Conservation (phyloP, 2,329 filamentous ascomycete species). For the Bipolaris bicolor region DNA sequence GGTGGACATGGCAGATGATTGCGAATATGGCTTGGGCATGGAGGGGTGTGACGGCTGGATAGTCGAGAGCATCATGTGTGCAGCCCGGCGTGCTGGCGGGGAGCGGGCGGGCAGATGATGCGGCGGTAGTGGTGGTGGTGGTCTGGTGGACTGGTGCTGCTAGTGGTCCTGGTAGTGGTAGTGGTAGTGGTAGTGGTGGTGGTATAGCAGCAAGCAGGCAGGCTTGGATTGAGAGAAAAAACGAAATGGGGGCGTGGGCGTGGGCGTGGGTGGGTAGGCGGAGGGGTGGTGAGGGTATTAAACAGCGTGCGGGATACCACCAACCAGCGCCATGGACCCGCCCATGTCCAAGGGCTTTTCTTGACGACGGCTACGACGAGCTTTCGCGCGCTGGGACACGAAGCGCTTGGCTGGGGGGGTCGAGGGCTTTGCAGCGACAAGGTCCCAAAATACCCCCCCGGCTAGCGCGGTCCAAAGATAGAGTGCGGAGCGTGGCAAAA, state of each 20-base stretch:
- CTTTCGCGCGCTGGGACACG: constrained; percentile 1
- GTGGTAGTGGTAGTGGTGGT: background rate
- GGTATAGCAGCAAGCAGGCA: background rate
- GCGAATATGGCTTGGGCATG: constrained; percentile 33
- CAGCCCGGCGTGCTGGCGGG: constrained; percentile 1
- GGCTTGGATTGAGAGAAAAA: background rate
- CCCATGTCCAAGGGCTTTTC: too few relatives aligned
- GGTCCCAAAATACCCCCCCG: constrained; percentile 15
- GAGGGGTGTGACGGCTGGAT: constrained; percentile 37
- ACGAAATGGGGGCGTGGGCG: background rate
- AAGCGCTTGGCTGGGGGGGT: constrained; percentile 16
- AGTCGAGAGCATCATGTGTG: constrained; percentile 47
- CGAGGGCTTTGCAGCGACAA: background rate
- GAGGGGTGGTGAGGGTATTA: constrained; percentile 14
- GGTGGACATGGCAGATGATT: constrained; percentile 42
- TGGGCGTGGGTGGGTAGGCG: background rate
- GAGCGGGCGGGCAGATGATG: constrained; percentile 15
- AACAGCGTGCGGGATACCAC: constrained; percentile 1
- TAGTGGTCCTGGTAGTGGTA: background rate
- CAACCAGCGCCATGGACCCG: constrained; percentile 4
- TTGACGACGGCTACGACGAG: too few relatives aligned
- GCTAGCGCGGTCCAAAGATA: constrained; percentile 16
- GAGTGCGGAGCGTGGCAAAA: constrained; percentile 12
- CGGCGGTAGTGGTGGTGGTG: background rate
- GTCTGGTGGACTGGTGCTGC: too few relatives aligned